Evolutionary conservation across 2,329 filamentous ascomycete species (phyloP).

Genomic region (Cryphonectria japonica): DNA sequence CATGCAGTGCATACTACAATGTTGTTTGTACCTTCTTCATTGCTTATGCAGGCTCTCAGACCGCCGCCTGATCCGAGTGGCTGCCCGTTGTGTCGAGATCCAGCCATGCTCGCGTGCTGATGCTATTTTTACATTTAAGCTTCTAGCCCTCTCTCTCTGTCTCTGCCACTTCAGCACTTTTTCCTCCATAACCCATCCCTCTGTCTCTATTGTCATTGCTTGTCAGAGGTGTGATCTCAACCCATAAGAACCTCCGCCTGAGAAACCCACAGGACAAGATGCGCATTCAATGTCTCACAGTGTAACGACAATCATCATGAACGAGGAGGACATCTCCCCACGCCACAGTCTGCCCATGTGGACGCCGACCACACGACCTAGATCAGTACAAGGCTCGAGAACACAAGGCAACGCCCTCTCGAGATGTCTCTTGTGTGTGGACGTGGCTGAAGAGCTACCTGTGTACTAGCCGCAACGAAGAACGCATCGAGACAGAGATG

Average conservation of each 20-base stretch:
- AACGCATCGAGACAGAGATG: not conserved
- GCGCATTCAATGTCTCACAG: not conserved
- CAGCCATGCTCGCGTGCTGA: not conserved
- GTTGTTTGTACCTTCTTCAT: not conserved
- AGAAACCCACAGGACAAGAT: not conserved
- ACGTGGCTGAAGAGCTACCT: not conserved
- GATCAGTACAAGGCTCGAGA: not conserved
- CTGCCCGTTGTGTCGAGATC: not conserved
- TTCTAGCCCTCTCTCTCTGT: not conserved
- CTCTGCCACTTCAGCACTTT: not conserved
- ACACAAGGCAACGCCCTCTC: not conserved
- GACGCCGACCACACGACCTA: not conserved
- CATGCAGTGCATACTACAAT: not conserved
- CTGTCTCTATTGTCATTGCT: not conserved
- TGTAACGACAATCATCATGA: not conserved
- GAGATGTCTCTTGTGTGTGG: not conserved
- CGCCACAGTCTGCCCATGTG: not conserved
- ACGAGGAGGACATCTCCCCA: not conserved
- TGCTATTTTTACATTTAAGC: slow-evolving; percentile 24
- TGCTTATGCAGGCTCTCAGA: not conserved
- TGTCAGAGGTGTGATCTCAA: not conserved
- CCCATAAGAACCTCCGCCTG: not conserved
- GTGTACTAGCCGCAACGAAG: not conserved
- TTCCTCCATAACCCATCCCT: not conserved
- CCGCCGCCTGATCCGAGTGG: not conserved